Evolutionary conservation across 2,329 filamentous ascomycete genomes (phyloP).

Genomic region (Ophiosphaerella narmari): DNA sequence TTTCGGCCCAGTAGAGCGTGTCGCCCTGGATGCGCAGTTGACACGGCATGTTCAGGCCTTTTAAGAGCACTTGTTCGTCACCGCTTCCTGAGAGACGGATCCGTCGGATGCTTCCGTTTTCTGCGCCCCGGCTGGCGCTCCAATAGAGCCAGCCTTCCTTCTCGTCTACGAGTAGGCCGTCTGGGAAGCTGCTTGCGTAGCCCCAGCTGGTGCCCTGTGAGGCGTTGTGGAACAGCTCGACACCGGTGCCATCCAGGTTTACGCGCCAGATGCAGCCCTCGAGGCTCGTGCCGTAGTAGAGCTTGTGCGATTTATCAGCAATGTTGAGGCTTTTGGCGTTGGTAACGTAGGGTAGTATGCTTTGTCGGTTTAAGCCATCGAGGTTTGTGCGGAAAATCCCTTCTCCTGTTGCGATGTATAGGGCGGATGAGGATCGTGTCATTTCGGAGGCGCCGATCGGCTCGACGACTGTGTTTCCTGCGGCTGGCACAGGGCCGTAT

Average conservation of each 20-base stretch:
- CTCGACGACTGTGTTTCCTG: neutral
- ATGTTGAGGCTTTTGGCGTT: conserved; percentile 7
- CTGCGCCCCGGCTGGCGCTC: conserved; percentile 6
- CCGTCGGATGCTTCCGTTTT: conserved; percentile 15
- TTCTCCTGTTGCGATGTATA: conserved; percentile 13
- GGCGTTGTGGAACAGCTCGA: conserved; percentile 11
- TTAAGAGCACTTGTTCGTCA: conserved; percentile 7
- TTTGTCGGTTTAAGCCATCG: conserved; percentile 4
- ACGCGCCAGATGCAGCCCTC: conserved; percentile 11
- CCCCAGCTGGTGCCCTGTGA: conserved; percentile 9
- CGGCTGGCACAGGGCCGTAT: conserved; percentile 5
- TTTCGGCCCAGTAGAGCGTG: conserved; percentile 12
- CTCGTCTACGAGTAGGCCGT: conserved; percentile 12
- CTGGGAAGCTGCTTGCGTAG: conserved; percentile 6
- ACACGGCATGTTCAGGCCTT: conserved; percentile 11
- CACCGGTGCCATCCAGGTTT: conserved; percentile 11
- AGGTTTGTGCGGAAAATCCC: conserved; percentile 14
- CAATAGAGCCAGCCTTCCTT: conserved; percentile 17
- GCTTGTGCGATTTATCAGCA: conserved; percentile 7
- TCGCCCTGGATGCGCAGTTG: conserved; percentile 10
- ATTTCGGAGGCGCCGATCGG: conserved; percentile 10
- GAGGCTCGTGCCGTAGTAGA: conserved; percentile 12
- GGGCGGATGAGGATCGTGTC: conserved; percentile 4
- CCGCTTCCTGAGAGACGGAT: neutral
- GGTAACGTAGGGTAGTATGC: conserved; percentile 1